Percentiles rank a stretch among this genome's conserved stretches.
phyloP scores from a whole-genome alignment of 2,329 filamentous ascomycete genomes.

The Fusarium heterosporum region DNA sequence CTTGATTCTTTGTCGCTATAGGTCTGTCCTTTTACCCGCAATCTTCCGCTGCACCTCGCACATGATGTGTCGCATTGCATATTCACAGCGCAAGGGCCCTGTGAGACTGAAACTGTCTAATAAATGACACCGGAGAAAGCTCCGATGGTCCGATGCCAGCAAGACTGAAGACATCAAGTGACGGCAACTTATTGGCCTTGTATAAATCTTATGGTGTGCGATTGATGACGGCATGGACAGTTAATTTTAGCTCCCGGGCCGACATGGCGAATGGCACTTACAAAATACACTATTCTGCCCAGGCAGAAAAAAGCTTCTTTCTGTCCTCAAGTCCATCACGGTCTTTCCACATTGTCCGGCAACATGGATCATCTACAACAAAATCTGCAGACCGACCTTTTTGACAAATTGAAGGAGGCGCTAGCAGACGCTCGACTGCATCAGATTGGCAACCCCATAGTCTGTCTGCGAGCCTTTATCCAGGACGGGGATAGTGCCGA shows the following conservation, averaged over 20 bases:
- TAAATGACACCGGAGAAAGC: too few species aligned
- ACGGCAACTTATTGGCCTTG: too few species aligned
- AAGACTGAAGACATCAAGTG: too few species aligned
- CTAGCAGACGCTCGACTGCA: neutral
- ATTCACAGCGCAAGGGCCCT: too few species aligned
- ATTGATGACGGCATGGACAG: neutral
- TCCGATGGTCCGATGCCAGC: too few species aligned
- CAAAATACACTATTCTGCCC: neutral
- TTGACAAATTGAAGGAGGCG: neutral
- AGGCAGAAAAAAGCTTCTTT: neutral
- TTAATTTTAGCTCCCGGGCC: neutral
- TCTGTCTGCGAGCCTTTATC: neutral
- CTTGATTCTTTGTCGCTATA: too few species aligned
- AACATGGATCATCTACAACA: neutral
- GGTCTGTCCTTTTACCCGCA: too few species aligned
- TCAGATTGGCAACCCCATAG: neutral
- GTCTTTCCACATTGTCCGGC: too few species aligned
- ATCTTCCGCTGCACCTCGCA: too few species aligned
- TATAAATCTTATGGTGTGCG: too few species aligned
- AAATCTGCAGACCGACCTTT: neutral
- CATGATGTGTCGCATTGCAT: too few species aligned
- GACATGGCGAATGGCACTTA: neutral
- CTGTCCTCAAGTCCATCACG: neutral
- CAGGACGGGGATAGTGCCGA: constrained; percentile 4
- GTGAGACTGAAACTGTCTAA: too few species aligned